These are phyloP conservation scores for Trichophyton rubrum DNA, from an alignment of 2,329 filamentous ascomycete species.

Conservation along the genomic window DNA sequence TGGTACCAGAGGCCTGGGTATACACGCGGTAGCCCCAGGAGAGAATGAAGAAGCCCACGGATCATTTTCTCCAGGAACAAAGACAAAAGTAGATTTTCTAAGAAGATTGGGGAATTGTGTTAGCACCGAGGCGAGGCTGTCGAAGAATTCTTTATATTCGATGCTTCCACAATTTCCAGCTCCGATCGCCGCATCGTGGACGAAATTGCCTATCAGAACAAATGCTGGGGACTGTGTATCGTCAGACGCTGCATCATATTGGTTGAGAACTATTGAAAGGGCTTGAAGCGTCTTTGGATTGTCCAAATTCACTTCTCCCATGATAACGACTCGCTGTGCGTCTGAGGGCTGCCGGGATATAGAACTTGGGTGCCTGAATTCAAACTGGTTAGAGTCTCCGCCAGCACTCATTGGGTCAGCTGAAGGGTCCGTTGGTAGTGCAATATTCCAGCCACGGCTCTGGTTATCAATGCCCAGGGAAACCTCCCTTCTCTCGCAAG, in stretches of 20 bases:
- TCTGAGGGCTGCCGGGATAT: background rate
- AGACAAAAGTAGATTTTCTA: conserved; percentile 69
- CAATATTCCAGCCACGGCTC: conserved; percentile 24
- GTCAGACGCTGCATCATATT: conserved; percentile 56
- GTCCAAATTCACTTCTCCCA: conserved; percentile 80
- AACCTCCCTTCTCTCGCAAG: conserved; percentile 68
- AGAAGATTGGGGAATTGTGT: conserved; percentile 74
- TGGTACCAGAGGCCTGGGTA: conserved; percentile 49
- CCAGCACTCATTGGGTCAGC: background rate
- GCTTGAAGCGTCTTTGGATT: conserved; percentile 69
- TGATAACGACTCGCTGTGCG: conserved; percentile 50
- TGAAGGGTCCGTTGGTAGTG: conserved; percentile 12
- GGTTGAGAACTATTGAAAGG: conserved; percentile 61
- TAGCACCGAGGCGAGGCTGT: conserved; percentile 68
- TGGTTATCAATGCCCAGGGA: conserved; percentile 59
- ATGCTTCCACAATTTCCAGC: conserved; percentile 74
- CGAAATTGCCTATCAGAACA: conserved; percentile 76
- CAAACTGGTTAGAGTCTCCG: background rate
- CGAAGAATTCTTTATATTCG: conserved; percentile 94
- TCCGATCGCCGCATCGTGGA: conserved; percentile 45
- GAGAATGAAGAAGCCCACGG: conserved; percentile 84
- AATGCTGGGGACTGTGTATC: conserved; percentile 63
- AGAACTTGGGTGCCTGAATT: background rate
- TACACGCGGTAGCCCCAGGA: conserved; percentile 35
- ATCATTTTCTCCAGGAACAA: conserved; percentile 93